These are phyloP conservation scores for Aaosphaeria pasadenensis DNA, from an alignment of 2,329 filamentous ascomycete genomes.

Conservation along the genomic window DNA sequence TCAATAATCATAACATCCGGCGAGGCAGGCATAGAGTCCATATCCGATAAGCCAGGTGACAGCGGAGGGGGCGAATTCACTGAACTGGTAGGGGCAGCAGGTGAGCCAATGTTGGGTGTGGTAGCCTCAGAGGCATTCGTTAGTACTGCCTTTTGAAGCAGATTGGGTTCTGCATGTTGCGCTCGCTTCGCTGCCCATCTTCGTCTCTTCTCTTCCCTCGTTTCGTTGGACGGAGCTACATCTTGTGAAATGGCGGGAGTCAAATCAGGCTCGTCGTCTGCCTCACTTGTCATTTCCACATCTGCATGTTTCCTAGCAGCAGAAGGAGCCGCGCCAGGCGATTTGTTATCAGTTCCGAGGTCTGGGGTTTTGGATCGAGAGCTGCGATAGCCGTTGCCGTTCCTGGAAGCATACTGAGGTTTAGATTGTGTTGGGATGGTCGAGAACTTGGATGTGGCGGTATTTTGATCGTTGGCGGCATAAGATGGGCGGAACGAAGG, in stretches of 20 bases:
- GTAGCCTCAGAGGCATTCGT: slow-evolving; percentile 57
- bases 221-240: slow-evolving; percentile 24
- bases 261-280: slow-evolving; percentile 15
- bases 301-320: slow-evolving; percentile 18
- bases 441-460: too few relatives aligned
- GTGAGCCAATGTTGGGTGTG: slow-evolving; percentile 50
- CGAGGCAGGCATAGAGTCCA: slow-evolving; percentile 37
- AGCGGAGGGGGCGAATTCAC: slow-evolving; percentile 32
- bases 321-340: too few relatives aligned
- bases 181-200: slow-evolving; percentile 31
- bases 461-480: too few relatives aligned
- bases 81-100: slow-evolving; percentile 24
- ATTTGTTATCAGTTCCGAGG: too few relatives aligned
- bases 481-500: too few relatives aligned
- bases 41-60: slow-evolving; percentile 37
- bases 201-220: slow-evolving; percentile 31
- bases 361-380: too few relatives aligned
- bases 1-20: slow-evolving; percentile 39
- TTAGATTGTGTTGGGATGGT: too few relatives aligned
- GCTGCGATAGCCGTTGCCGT: too few relatives aligned
- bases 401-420: too few relatives aligned
- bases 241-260: slow-evolving; percentile 10
- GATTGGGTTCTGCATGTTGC: slow-evolving; percentile 39
- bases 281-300: slow-evolving; percentile 21
- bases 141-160: slow-evolving; percentile 71